Conservation (phyloP, 805 yeast species). For the Suhomyces sp. region DNA sequence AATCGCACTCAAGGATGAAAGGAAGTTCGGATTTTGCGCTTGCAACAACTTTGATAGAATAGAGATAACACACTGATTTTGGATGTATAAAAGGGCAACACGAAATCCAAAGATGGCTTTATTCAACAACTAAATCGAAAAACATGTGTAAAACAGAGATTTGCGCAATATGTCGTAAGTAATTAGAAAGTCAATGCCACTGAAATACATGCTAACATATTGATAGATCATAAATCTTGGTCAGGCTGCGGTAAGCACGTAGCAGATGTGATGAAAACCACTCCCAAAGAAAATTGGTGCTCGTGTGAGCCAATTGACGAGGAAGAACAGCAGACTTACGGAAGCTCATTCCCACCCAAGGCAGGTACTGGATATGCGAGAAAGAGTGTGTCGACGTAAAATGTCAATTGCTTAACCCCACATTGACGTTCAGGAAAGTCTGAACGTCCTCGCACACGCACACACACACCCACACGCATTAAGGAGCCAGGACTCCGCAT, state of each 20-base stretch:
- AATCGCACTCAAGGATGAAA: not conserved
- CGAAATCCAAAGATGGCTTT: not conserved
- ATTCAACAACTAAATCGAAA: not conserved
- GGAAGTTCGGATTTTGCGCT: not conserved
- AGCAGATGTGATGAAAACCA: slow-evolving; percentile 50
- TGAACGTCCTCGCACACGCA: not conserved
- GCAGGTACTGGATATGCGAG: slow-evolving; percentile 60
- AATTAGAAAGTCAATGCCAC: not conserved
- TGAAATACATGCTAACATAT: not conserved
- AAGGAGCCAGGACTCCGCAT: not conserved
- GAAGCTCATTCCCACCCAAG: slow-evolving; percentile 48
- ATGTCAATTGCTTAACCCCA: not conserved
- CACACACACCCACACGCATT: not conserved
- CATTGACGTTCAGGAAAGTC: not conserved
- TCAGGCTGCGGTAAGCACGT: slow-evolving; percentile 62
- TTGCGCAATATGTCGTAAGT: slow-evolving; percentile 35
- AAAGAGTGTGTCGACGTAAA: not conserved
- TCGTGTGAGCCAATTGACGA: slow-evolving; percentile 49
- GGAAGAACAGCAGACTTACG: slow-evolving; percentile 19
- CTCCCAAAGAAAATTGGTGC: slow-evolving; percentile 51
- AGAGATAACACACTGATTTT: not conserved
- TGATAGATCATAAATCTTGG: slow-evolving; percentile 53
- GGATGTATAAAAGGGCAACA: not conserved
- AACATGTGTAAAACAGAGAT: slow-evolving; percentile 36
- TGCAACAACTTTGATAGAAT: not conserved